Evolutionary conservation across 73 alveolate species (phyloP).

Genomic region (Urostyla sp.): DNA sequence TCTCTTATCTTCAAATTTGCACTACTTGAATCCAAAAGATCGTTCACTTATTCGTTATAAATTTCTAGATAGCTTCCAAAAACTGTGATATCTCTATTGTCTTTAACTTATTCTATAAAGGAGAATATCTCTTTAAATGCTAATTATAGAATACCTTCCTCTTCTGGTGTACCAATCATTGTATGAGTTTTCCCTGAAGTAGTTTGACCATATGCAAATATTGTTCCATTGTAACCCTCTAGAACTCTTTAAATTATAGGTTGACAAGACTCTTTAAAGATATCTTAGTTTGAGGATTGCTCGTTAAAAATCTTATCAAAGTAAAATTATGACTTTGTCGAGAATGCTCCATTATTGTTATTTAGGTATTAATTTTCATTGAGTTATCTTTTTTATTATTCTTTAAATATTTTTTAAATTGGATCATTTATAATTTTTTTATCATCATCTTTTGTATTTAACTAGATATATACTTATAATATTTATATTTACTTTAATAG

Average conservation of each 20-base stretch:
- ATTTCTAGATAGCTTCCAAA: slow-evolving; percentile 81
- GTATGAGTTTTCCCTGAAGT: slow-evolving; percentile 91
- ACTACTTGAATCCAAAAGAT: slow-evolving; percentile 74
- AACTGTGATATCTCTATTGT: slow-evolving; percentile 59
- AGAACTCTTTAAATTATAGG: slow-evolving; percentile 60
- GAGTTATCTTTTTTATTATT: not conserved
- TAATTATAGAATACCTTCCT: slow-evolving; percentile 77
- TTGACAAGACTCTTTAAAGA: slow-evolving; percentile 65
- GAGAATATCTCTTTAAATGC: slow-evolving; percentile 75
- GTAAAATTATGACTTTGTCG: slow-evolving; percentile 21
- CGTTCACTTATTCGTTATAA: slow-evolving; percentile 80
- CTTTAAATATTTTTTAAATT: not conserved
- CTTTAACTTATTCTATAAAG: slow-evolving; percentile 45
- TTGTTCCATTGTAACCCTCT: slow-evolving; percentile 82
- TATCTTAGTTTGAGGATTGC: slow-evolving; percentile 55
- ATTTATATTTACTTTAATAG: slow-evolving; percentile 20
- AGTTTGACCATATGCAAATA: slow-evolving; percentile 88
- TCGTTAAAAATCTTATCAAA: slow-evolving; percentile 72
- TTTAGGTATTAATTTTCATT: slow-evolving; percentile 2
- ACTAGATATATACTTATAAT: not conserved
- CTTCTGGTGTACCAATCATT: slow-evolving; percentile 76
- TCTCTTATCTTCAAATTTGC: slow-evolving; percentile 72
- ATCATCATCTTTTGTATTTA: not conserved
- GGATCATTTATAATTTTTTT: slow-evolving; percentile 7
- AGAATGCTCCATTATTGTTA: slow-evolving; percentile 4